Evolutionary conservation across 2,329 filamentous ascomycete genomes (phyloP).

Genomic region (Aureobasidium sp.): DNA sequence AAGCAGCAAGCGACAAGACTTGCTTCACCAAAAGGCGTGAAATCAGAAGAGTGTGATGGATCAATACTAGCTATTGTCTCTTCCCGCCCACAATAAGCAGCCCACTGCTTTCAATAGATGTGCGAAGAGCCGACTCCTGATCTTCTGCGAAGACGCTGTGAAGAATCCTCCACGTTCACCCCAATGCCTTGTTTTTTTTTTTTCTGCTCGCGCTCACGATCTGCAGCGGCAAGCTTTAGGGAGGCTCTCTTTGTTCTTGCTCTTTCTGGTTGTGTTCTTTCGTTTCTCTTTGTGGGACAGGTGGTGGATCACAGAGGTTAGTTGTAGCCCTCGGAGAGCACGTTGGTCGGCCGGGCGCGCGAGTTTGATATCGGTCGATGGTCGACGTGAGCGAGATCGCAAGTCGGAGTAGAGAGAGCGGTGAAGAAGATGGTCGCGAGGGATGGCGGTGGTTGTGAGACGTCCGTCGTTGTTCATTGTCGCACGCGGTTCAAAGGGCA

Average conservation of each 20-base stretch:
- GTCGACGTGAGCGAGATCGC: neutral
- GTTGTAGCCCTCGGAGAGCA: neutral
- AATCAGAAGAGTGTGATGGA: constrained; percentile 30
- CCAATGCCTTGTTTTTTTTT: constrained; percentile 4
- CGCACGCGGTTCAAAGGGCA: neutral
- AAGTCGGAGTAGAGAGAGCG: neutral
- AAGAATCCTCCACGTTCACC: constrained; percentile 8
- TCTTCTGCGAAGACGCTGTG: constrained; percentile 2
- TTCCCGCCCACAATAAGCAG: constrained; percentile 11
- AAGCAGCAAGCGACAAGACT: constrained; percentile 1
- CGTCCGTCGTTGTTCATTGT: neutral
- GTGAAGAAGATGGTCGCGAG: neutral
- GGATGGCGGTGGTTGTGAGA: neutral
- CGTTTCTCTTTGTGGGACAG: neutral
- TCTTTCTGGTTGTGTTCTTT: neutral
- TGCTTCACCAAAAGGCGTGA: constrained; percentile 10
- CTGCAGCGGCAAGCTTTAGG: neutral
- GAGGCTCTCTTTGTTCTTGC: neutral
- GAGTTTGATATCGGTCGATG: neutral
- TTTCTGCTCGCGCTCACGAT: neutral
- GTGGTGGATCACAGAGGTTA: neutral
- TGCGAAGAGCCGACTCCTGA: neutral
- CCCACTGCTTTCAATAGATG: neutral
- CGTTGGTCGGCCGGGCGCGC: neutral
- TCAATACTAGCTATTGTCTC: constrained; percentile 41